phyloP scores from a whole-genome alignment of 2,329 filamentous ascomycete genomes.

The Cercospora sesami region DNA sequence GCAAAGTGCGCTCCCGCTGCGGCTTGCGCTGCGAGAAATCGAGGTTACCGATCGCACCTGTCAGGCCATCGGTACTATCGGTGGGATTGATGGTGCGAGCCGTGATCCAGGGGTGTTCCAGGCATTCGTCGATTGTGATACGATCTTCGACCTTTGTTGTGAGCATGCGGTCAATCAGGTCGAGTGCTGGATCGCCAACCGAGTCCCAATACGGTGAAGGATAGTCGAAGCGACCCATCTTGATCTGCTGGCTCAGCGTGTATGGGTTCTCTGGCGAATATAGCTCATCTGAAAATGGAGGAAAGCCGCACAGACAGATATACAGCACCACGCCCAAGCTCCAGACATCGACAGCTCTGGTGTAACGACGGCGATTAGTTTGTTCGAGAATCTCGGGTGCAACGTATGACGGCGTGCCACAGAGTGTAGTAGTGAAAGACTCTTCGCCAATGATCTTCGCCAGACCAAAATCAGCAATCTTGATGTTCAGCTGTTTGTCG shows the following conservation, averaged over 20 bases:
- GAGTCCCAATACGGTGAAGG: slow-evolving; percentile 95
- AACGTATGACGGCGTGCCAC: slow-evolving; percentile 87
- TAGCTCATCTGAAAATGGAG: slow-evolving; percentile 94
- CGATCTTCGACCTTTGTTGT: slow-evolving; percentile 81
- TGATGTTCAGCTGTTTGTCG: slow-evolving; percentile 81
- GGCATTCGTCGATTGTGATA: slow-evolving; percentile 85
- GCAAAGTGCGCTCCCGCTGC: slow-evolving; percentile 77
- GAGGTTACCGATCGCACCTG: slow-evolving; percentile 77
- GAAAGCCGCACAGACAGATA: slow-evolving; percentile 95
- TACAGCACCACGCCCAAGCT: slow-evolving; percentile 96
- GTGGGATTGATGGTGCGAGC: slow-evolving; percentile 44
- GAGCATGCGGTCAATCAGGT: slow-evolving; percentile 93
- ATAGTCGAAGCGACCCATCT: slow-evolving; percentile 84
- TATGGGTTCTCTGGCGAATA: slow-evolving; percentile 76
- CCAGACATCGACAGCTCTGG: slow-evolving; percentile 93
- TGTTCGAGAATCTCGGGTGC: slow-evolving; percentile 92
- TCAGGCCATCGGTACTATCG: slow-evolving; percentile 90
- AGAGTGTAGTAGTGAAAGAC: slow-evolving; percentile 92
- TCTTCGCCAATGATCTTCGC: slow-evolving; percentile 99
- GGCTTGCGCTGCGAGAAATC: slow-evolving; percentile 82
- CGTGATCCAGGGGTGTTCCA: slow-evolving; percentile 87
- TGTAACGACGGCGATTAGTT: slow-evolving; percentile 80
- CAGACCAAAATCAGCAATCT: slow-evolving; percentile 92
- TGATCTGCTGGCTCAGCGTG: slow-evolving; percentile 84
- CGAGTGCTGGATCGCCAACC: slow-evolving; percentile 81